Conservation (phyloP, 345 rosid genomes). For the Gossypium herbaceum region DNA sequence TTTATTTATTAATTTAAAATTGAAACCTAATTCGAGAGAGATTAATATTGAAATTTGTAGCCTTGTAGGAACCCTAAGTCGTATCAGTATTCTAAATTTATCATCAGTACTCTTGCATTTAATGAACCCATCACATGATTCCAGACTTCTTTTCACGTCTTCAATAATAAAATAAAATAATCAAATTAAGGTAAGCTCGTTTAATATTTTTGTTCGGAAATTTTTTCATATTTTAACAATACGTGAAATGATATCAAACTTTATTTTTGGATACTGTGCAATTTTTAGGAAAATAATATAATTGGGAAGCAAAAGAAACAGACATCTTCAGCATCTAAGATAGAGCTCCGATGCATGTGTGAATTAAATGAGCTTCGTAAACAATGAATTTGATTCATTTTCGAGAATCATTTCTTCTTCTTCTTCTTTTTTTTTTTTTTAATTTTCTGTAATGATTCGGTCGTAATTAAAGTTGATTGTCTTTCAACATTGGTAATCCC, state of each 20-base stretch:
- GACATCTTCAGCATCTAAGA: conserved; percentile 40
- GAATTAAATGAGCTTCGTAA: conserved; percentile 52
- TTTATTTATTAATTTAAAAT: neutral
- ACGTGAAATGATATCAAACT: neutral
- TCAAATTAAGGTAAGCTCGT: neutral
- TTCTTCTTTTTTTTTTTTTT: neutral
- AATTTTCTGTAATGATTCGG: neutral
- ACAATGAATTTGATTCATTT: conserved; percentile 32
- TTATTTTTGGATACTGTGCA: neutral
- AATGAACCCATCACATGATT: conserved; percentile 14
- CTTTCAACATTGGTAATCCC: conserved; percentile 5
- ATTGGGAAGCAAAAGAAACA: conserved; percentile 28
- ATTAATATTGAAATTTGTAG: conserved; percentile 17
- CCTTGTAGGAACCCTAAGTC: conserved; percentile 10
- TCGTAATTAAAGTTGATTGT: neutral
- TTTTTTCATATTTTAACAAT: neutral
- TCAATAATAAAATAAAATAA: neutral
- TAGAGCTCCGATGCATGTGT: conserved; percentile 37
- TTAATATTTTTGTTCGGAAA: too few species aligned
- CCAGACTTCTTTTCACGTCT: conserved; percentile 2
- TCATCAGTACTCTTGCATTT: conserved; percentile 2
- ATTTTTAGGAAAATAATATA: neutral
- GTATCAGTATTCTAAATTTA: neutral
- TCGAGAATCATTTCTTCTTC: conserved; percentile 27
- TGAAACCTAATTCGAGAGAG: neutral